Evolutionary conservation across 169 alveolate genomes (phyloP).

Genomic region (Amoebophrya sp.): DNA sequence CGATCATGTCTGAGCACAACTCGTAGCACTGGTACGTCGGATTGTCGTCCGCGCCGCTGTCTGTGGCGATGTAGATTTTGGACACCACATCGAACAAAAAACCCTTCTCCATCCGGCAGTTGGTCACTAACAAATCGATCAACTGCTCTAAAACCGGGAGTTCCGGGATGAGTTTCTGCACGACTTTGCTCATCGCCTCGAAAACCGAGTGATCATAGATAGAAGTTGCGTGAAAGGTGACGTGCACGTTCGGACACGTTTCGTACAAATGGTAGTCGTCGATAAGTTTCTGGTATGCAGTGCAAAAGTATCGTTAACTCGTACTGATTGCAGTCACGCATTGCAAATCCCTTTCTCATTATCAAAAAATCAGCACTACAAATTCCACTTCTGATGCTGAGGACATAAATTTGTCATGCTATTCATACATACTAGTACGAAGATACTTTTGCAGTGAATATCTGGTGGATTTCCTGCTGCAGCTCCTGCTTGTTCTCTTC

Average conservation of each 20-base stretch:
- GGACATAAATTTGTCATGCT: no score
- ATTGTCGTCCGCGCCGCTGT: constrained; percentile 29
- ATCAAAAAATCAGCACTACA: no score
- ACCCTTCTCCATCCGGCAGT: constrained; percentile 73
- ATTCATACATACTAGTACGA: no score
- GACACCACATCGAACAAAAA: constrained; percentile 71
- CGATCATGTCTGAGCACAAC: constrained; percentile 77
- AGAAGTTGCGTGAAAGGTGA: background rate
- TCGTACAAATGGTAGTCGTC: background rate
- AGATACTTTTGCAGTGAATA: no score
- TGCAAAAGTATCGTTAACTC: no score
- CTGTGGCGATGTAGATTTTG: constrained; percentile 74
- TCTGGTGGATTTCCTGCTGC: background rate
- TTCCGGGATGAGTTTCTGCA: constrained; percentile 67
- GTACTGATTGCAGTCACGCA: no score
- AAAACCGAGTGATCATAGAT: constrained; percentile 72
- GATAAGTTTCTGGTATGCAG: no score
- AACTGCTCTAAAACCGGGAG: constrained; percentile 50
- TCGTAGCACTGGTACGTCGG: no score
- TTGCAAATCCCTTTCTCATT: no score
- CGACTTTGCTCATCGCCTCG: constrained; percentile 74
- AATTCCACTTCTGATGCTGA: no score
- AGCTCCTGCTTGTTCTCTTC: background rate
- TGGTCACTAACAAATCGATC: constrained; percentile 57
- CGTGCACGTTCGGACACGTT: background rate